Evolutionary conservation across 495 filamentous ascomycete species (phyloP).

Genomic region (Clohesyomyces aquaticus): DNA sequence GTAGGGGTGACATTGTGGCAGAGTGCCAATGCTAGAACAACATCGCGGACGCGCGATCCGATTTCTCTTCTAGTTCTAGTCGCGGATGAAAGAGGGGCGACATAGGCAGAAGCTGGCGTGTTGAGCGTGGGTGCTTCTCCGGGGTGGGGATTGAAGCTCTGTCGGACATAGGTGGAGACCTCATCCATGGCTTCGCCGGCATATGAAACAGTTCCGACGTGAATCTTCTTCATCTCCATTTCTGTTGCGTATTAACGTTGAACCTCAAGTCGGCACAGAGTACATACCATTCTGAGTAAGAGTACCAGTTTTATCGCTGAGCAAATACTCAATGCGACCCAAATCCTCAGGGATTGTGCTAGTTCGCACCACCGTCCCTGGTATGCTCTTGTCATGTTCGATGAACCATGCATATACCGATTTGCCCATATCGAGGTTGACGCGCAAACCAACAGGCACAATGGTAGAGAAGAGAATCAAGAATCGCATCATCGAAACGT

Average conservation of each 20-base stretch:
- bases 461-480: conserved; percentile 98
- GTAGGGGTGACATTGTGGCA: conserved; percentile 99
- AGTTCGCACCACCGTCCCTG: conserved; percentile 89
- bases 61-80: conserved; percentile 91
- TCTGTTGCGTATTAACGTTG: conserved; percentile 52
- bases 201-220: conserved; percentile 96
- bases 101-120: conserved; percentile 73
- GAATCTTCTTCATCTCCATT: conserved; percentile 98
- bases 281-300: conserved; percentile 81
- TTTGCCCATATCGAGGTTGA: conserved; percentile 97
- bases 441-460: conserved; percentile 92
- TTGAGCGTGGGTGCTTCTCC: conserved; percentile 55
- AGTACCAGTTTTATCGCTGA: conserved; percentile 97
- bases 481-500: conserved; percentile 92
- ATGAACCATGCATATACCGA: conserved; percentile 95
- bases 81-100: conserved; percentile 52
- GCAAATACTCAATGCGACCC: conserved; percentile 91
- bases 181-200: conserved; percentile 99
- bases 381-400: conserved; percentile 84
- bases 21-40: conserved; percentile 86
- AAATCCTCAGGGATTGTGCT: conserved; percentile 98
- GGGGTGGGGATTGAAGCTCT: conserved; percentile 67
- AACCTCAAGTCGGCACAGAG: conserved; percentile 5
- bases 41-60: conserved; percentile 85
- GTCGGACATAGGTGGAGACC: conserved; percentile 80